phyloP scores from a whole-genome alignment of 2,329 filamentous ascomycete genomes.

The Alternaria longipes region DNA sequence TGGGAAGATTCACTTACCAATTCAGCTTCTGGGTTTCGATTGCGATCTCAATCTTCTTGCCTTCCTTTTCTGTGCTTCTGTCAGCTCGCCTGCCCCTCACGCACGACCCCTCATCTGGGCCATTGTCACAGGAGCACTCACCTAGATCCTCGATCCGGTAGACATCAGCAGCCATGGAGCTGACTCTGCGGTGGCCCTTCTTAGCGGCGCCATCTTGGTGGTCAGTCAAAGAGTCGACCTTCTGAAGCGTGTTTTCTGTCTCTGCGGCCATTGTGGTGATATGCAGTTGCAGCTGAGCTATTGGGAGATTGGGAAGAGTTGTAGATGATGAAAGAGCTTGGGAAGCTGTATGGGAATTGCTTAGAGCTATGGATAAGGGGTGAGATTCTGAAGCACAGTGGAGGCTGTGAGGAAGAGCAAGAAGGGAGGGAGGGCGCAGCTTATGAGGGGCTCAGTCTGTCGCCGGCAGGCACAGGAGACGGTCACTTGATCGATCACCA shows the following conservation, averaged over 20 bases:
- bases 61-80: slow-evolving; percentile 71
- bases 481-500: slow-evolving; percentile 51
- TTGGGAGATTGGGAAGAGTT: slow-evolving; percentile 15
- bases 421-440: slow-evolving; percentile 38
- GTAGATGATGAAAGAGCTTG: slow-evolving; percentile 26
- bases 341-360: slow-evolving; percentile 21
- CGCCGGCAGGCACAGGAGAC: slow-evolving; percentile 31
- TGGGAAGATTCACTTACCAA: slow-evolving; percentile 69
- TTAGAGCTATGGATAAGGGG: slow-evolving; percentile 15
- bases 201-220: slow-evolving; percentile 71
- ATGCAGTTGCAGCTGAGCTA: slow-evolving; percentile 16
- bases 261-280: slow-evolving; percentile 63
- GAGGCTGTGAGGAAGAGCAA: slow-evolving; percentile 34
- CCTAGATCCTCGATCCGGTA: slow-evolving; percentile 87
- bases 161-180: slow-evolving; percentile 77
- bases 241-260: slow-evolving; percentile 69
- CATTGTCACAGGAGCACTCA: slow-evolving; percentile 58
- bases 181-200: slow-evolving; percentile 72
- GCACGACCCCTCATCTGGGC: slow-evolving; percentile 25
- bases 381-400: slow-evolving; percentile 33
- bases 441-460: slow-evolving; percentile 46
- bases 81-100: slow-evolving; percentile 48
- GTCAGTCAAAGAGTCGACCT: slow-evolving; percentile 91
- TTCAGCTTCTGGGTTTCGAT: slow-evolving; percentile 86
- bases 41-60: slow-evolving; percentile 75